Evolutionary conservation across 2,329 filamentous ascomycete species (phyloP).

Genomic region (Tolypocladium ophioglossoides): DNA sequence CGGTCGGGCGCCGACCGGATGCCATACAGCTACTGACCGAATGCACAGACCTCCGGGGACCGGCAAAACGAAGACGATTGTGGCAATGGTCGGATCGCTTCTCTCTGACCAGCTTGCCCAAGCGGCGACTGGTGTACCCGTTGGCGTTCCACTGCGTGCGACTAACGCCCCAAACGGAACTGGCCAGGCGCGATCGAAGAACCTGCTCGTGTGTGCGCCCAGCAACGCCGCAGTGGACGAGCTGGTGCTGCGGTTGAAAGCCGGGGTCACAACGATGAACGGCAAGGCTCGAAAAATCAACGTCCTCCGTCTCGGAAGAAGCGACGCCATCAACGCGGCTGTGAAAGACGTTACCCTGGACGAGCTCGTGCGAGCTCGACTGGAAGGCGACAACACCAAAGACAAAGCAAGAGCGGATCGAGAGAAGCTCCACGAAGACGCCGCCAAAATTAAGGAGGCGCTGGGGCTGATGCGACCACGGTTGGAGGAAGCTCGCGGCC

Average conservation of each 20-base stretch:
- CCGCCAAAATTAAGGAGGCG: conserved; percentile 62
- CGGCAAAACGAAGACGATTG: conserved; percentile 96
- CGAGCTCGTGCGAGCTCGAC: conserved; percentile 69
- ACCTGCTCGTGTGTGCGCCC: conserved; percentile 91
- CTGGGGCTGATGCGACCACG: conserved; percentile 61
- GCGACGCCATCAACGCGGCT: conserved; percentile 81
- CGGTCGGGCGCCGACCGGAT: too few species aligned
- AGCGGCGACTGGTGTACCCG: conserved; percentile 18
- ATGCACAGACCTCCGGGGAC: conserved; percentile 70
- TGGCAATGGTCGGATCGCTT: conserved; percentile 87
- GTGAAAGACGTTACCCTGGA: conserved; percentile 91
- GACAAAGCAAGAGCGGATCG: conserved; percentile 44
- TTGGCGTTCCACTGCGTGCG: conserved; percentile 19
- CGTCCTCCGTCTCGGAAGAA: conserved; percentile 80
- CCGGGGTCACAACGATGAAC: conserved; percentile 67
- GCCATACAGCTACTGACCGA: conserved; percentile 17
- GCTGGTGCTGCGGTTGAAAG: conserved; percentile 82
- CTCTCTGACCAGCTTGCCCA: conserved; percentile 26
- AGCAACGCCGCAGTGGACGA: conserved; percentile 98
- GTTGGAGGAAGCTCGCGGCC: conserved; percentile 55
- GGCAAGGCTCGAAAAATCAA: conserved; percentile 69
- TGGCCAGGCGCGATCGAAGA: conserved; percentile 46
- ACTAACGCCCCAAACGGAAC: conserved; percentile 8
- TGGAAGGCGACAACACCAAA: conserved; percentile 50
- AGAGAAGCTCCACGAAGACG: conserved; percentile 53